Evolutionary conservation across 495 filamentous ascomycete species (phyloP), one percentile per base, ranked within the genome.

Genomic region (Hypoxylon subgilvum): DNA sequence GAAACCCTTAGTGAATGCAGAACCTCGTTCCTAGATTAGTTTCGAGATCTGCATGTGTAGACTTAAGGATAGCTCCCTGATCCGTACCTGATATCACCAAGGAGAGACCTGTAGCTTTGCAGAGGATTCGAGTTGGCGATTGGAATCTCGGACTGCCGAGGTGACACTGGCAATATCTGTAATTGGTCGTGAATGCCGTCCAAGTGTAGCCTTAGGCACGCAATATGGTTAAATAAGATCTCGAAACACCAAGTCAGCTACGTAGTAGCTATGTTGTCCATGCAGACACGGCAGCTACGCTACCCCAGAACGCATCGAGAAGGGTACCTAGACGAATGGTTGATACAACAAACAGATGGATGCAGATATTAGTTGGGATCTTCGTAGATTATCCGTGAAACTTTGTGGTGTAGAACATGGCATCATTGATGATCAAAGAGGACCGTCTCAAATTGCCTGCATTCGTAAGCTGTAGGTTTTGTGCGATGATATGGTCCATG

Each of bases 21-120:
- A 30, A 12, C 28, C 31, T 46, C 18, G 7, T 41, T 19, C n/a
- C 6, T 36, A 54, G 52, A 53, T 63, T 54, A 40, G 25, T 22
- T 52, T 63, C 10, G 5, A 57, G 53, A 54, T 63, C 18, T 50
- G 28, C 27, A 27, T 39, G 30, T 39, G 16, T 9, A 34, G 21
- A 25, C 31, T 36, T 38, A 63, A 44, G 52, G 38, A 13, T 52
- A 28, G 27, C 22, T 12, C 52, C 60, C 22, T 49, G 16, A 2
- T 13, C 16, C 9, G 30, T 28, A 23, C 23, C 21, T 47, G 22
- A 30, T 18, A 21, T n/a, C n/a, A 8, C 2, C 6, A 48, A 32
- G 22, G 43, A 30, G 43, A 10, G 42, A 12, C 27, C 14, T 27
- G 13, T 21, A 18, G 27, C 32, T 6, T 34, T 16, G 14, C n/a